Base-by-base conservation (phyloP, 257 asterid genomes). In the Avicennia marina region DNA sequence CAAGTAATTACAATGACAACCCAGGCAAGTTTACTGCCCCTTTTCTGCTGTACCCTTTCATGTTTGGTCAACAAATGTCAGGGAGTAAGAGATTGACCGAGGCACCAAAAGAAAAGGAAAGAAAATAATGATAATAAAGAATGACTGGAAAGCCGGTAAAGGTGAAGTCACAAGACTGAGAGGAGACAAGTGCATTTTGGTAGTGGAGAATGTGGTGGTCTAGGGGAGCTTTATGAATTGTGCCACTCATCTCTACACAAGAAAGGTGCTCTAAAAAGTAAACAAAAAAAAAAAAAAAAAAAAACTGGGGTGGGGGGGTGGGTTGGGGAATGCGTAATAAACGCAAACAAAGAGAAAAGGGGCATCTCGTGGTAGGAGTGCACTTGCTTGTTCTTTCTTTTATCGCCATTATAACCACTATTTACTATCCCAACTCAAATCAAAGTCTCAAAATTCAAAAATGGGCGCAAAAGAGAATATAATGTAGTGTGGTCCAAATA, bases 51-150 rank as follows among this genome's bases (percentile, higher is more conserved):
- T n/a, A 58, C 64, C 59, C 63, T 57, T 71, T 64, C 67, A 66
- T 77, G 72, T 64, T 53, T 76, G 79, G 86, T 83, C 94, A 83
- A 77, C 69, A 71, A 57, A 70, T 74, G 78, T 75, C 74, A 76
- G 73, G 62, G 63, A 54, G 58, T 62, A 68, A 64, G 50, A 56
- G 67, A 77, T 75, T 77, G 82, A 79, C 88, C 79, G 62, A 61
- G 58, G 43, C 71, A 71, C 64, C 64, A 53, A 65, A 24, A 4
- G 31, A 38, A 22, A 24, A 38, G 32, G 3, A 7, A 67, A 45
- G 7, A 16, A 36, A 44, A 7, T 9, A 51, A 12, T 40, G 5
- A 15, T 40, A 29, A 39, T 4, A 19, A 53, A 3, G 0, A 15
- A 43, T 50, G 18, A 69, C 66, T 62, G 52, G 60, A 66, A 61